Base-by-base conservation (phyloP, 495 filamentous ascomycete species). In the Podospora pseudopauciseta region DNA sequence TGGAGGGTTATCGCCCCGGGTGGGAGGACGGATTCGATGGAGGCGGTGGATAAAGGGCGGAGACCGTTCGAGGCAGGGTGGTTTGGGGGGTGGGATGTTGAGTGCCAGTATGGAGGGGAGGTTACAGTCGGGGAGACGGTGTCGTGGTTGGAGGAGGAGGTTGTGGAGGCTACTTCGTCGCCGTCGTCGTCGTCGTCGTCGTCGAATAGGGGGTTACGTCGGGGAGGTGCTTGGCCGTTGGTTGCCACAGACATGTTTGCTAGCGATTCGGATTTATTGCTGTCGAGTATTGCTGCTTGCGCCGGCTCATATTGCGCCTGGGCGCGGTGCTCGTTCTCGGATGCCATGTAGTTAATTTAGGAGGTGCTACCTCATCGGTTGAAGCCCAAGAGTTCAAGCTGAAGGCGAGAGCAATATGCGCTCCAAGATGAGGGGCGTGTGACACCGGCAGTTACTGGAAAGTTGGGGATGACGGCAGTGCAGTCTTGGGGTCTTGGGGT, bases 1-100 rank as follows among this genome's bases (percentile, higher is more conserved):
- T 79, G 81, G 60, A 87, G 72, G 18, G 78, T 83, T 63, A 87
- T 87, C 30, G 79, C 83, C 27, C 83, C 82, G 3, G 72, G 68
- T 0, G 77, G 74, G 0, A 79, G 69, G 16, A 80, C 70, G n/a
- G 83, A 84, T 27, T 85, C 82, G 64, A 73, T 73, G 5, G 84
- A 86, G 6, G 79, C 67, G 65, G 70, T 83, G 15, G 84, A 82
- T 9, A 76, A 39, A 11, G 67, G 74, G 18, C 73, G 72, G 16
- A 32, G 32, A 32, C 30, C 30, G 67, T 72, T 68, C 30, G 65
- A 62, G 39, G 32, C 6, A 54, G 19, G 1, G 20, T 18, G 6
- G 16, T 18, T 20, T 23, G 56, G 59, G 27, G 49, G 57, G 67
- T 65, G 16, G 64, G 39, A 44, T 67, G 67, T 23, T 62, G 39